Base-by-base conservation (phyloP, 495 filamentous ascomycete genomes). In the Glonium stellatum region DNA sequence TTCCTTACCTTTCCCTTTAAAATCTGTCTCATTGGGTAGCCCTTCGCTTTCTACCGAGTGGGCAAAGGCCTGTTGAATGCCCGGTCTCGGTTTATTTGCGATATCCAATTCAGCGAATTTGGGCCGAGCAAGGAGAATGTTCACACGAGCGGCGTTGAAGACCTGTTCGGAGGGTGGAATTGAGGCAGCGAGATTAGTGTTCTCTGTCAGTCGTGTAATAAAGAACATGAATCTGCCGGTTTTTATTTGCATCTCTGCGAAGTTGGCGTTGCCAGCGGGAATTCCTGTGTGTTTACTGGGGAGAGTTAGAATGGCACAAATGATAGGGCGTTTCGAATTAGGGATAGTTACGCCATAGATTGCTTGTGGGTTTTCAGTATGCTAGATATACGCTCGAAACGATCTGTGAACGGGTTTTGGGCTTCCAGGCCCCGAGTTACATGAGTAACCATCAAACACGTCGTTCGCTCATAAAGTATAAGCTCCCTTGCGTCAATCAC, bases 361-460 rank as follows among this genome's bases (percentile, higher is more conserved):
- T 96, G 91, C 75, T 97, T 97, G 75, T 96, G 96, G 41, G 89
- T 89, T 72, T 98, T 98, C 71, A 98, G 87, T 69, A 98, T 96
- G 70, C 96, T 97, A 52, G 83, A 88, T 57, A 98, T 85, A 60
- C 92, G 87, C 77, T 98, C 93, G 68, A 95, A 92, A 12, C 93
- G 87, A 74, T 97, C 93, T 46, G 85, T 84, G 58, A 85, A 90
- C 5, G 95, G 92, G 70, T 98, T 97, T 37, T 82, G 72, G 25
- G 82, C 79, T 47, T 90, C 91, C 25, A 82, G 72, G 31, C 80
- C 79, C 0, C 87, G 86, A 2, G 87, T 85, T 71, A 95, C 90
- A 54, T 84, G 86, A 0, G 87, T 92, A 6, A 98, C 92, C 31
- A 93, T 92, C 0, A 98, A 80, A 76, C 97, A 98, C 11, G 91